phyloP scores from a whole-genome alignment of 2,329 filamentous ascomycete genomes.

The Aspergillus texensis region DNA sequence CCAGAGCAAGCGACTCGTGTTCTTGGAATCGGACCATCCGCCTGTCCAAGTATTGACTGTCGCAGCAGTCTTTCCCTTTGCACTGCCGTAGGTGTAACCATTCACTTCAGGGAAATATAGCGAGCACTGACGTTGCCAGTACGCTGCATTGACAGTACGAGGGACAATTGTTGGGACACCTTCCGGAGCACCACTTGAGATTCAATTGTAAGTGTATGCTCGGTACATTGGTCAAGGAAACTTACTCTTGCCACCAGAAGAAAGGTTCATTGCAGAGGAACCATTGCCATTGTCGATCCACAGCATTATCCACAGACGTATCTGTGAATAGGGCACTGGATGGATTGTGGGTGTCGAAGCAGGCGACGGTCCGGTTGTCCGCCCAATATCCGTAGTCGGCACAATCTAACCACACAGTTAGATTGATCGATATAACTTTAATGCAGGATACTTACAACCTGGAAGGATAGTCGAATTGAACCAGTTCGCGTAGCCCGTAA shows the following conservation, averaged over 20 bases:
- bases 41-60: conserved; percentile 57
- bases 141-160: conserved; percentile 53
- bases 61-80: conserved; percentile 13
- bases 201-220: neutral
- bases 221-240: neutral
- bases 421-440: too few relatives aligned
- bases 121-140: conserved; percentile 59
- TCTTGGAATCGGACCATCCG: conserved; percentile 55
- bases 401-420: conserved; percentile 44
- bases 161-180: conserved; percentile 53
- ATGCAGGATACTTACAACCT: conserved; percentile 25
- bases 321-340: conserved; percentile 56
- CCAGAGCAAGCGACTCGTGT: conserved; percentile 59
- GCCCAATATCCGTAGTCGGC: conserved; percentile 53
- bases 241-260: conserved; percentile 58
- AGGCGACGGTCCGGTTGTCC: conserved; percentile 48
- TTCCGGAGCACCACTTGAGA: conserved; percentile 47
- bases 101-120: conserved; percentile 50
- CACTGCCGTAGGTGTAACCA: neutral
- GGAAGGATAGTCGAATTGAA: conserved; percentile 51
- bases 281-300: conserved; percentile 62
- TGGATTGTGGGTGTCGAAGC: conserved; percentile 57
- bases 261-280: conserved; percentile 67
- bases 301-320: conserved; percentile 47
- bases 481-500: conserved; percentile 60